Percentiles rank a stretch among this genome's conserved stretches.
Conservation (phyloP, 129 eudicot species). For the Solidago caesia region DNA sequence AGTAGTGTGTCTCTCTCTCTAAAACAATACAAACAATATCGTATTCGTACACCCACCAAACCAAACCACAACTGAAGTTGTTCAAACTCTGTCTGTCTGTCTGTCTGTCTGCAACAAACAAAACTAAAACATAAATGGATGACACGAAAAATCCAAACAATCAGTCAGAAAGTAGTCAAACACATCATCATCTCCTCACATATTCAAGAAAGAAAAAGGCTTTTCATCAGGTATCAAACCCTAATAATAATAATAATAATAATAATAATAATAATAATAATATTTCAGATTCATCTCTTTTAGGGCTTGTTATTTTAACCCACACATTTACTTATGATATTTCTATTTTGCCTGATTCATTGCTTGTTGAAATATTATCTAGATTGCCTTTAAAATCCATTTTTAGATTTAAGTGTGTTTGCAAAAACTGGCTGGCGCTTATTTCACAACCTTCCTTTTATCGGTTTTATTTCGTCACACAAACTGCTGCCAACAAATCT, state of each 20-base stretch:
- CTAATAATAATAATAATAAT: not conserved
- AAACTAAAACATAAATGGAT: constrained; percentile 1
- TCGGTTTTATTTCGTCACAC: constrained; percentile 25
- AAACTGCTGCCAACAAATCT: not conserved
- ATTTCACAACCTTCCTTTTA: constrained; percentile 44
- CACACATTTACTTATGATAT: constrained; percentile 34
- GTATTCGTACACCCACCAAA: too few species aligned
- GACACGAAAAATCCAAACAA: not conserved
- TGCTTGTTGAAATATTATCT: constrained; percentile 41
- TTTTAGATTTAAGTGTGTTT: constrained; percentile 48
- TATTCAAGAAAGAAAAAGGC: constrained; percentile 26
- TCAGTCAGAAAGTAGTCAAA: not conserved
- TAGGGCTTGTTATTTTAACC: constrained; percentile 33
- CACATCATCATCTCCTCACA: constrained; percentile 13
- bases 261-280: not conserved
- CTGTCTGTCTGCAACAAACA: constrained; percentile 17
- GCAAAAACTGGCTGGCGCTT: constrained; percentile 42
- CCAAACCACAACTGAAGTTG: not conserved
- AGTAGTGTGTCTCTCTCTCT: too few species aligned
- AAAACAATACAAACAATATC: too few species aligned
- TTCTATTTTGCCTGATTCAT: constrained; percentile 35
- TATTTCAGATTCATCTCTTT: constrained; percentile 20
- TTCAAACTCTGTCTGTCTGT: not conserved
- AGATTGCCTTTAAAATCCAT: constrained; percentile 46
- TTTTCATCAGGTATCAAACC: constrained; percentile 24